A percentile compares a stretch with the other conserved stretches of the same genome.
phyloP scores from a whole-genome alignment of 1,139 yeast genomes.

The Arxiozyma heterogenica region DNA sequence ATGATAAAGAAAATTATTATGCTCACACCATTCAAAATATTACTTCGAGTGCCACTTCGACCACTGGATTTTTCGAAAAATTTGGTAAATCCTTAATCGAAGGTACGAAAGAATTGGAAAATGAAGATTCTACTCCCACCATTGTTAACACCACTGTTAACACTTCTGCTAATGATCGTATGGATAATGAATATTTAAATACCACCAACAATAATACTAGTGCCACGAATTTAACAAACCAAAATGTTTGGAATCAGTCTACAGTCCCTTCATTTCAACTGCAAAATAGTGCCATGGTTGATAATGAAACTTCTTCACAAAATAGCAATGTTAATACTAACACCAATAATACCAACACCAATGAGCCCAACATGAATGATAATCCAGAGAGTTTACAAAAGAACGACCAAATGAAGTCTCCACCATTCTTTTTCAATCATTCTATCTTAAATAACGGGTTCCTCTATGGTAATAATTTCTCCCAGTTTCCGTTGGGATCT shows the following conservation, averaged over 20 bases:
- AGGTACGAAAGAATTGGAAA: slow-evolving; percentile 29
- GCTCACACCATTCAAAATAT: slow-evolving; percentile 3
- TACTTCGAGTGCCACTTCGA: neutral
- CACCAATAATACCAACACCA: neutral
- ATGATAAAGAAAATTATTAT: slow-evolving; percentile 5
- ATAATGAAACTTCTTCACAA: neutral
- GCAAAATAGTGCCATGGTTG: neutral
- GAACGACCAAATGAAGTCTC: slow-evolving; percentile 3
- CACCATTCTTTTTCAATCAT: slow-evolving; percentile 6
- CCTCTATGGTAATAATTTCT: slow-evolving; percentile 8
- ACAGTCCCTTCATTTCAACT: slow-evolving; percentile 19
- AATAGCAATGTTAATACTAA: neutral
- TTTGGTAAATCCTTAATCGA: slow-evolving; percentile 30
- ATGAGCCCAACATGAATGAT: neutral
- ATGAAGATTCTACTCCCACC: neutral
- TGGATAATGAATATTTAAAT: slow-evolving; percentile 2
- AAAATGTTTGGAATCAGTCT: slow-evolving; percentile 25
- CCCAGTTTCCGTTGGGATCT: slow-evolving; percentile 7
- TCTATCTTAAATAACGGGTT: slow-evolving; percentile 8
- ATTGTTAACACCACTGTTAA: no score
- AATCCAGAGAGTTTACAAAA: neutral
- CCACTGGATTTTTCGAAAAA: slow-evolving; percentile 27
- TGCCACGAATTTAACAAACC: neutral
- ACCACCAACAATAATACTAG: slow-evolving; percentile 1
- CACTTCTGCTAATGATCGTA: slow-evolving; percentile 1